phyloP scores from a whole-genome alignment of 2,329 filamentous ascomycete genomes.

The Biscogniauxia mediterranea region DNA sequence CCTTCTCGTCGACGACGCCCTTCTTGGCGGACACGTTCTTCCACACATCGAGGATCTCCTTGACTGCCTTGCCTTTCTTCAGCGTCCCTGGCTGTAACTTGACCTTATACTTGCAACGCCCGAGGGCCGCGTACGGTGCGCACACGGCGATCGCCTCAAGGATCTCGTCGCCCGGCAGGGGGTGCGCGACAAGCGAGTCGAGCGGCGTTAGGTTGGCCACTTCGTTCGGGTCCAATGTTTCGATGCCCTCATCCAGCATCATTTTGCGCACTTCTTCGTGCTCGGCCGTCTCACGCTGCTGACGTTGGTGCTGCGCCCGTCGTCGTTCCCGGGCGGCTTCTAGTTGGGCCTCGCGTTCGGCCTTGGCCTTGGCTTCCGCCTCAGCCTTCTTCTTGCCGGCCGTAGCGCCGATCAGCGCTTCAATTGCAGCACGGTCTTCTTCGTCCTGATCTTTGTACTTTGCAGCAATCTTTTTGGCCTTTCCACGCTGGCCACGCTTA shows the following conservation, averaged over 20 bases:
- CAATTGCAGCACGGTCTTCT: constrained; percentile 81
- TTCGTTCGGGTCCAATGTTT: constrained; percentile 59
- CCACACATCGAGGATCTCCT: constrained; percentile 86
- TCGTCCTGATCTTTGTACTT: constrained; percentile 96
- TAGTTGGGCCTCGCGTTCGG: constrained; percentile 67
- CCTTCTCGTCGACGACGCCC: constrained; percentile 59
- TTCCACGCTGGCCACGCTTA: constrained; percentile 75
- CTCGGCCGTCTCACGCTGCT: constrained; percentile 72
- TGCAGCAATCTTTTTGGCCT: constrained; percentile 80
- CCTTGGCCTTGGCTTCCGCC: constrained; percentile 66
- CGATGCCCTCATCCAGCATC: constrained; percentile 58
- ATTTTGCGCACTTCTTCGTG: constrained; percentile 68
- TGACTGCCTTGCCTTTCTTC: constrained; percentile 94
- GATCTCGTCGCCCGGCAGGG: constrained; percentile 79
- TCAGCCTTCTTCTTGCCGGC: constrained; percentile 65
- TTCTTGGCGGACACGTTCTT: constrained; percentile 60
- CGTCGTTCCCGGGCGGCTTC: constrained; percentile 73
- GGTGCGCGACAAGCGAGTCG: constrained; percentile 74
- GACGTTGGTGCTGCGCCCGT: constrained; percentile 74
- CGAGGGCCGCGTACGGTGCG: constrained; percentile 62
- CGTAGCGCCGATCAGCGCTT: constrained; percentile 79
- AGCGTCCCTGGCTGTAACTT: constrained; percentile 87
- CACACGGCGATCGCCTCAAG: constrained; percentile 64
- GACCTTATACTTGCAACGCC: constrained; percentile 83
- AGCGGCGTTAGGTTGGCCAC: constrained; percentile 54